A percentile compares a stretch with the other conserved stretches of the same genome.
Conservation (phyloP, 768 basidiomycete genomes). For the Mycena haematopus region DNA sequence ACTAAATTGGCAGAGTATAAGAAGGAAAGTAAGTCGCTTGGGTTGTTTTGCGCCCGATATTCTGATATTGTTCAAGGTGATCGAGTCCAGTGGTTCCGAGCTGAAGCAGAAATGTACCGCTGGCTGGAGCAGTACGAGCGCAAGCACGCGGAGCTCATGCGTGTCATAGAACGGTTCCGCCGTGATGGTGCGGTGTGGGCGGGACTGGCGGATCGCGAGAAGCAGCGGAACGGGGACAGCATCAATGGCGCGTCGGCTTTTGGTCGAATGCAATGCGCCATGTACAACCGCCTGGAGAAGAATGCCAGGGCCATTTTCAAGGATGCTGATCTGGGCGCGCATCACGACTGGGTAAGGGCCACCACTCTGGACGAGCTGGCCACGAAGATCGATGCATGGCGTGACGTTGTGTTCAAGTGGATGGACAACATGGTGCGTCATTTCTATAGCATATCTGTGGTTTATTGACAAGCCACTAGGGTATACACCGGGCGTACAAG, state of each 20-base stretch:
- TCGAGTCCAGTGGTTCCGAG: too few species aligned
- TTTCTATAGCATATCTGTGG: too few species aligned
- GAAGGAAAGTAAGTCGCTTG: conserved; percentile 13
- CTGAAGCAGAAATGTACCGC: too few species aligned
- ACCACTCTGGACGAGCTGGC: conserved; percentile 9
- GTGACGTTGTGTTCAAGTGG: conserved; percentile 15
- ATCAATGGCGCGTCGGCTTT: background rate
- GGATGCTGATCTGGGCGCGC: conserved; percentile 13
- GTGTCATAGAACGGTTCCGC: conserved; percentile 12
- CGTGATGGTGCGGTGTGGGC: conserved; percentile 15
- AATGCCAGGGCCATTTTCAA: conserved; percentile 13
- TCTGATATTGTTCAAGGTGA: conserved; percentile 16
- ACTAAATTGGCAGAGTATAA: conserved; percentile 12
- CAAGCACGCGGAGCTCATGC: conserved; percentile 12
- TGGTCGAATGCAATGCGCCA: conserved; percentile 16
- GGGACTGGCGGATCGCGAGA: background rate
- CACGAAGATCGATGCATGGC: conserved; percentile 8
- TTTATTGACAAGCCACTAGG: too few species aligned
- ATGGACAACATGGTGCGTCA: conserved; percentile 18
- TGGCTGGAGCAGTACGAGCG: too few species aligned
- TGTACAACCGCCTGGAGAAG: conserved; percentile 11
- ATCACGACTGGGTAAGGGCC: conserved; percentile 9
- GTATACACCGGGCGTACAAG: too few species aligned
- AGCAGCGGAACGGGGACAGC: background rate
- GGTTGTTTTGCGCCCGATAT: too few species aligned